Evolutionary conservation across 371 early-diverging fungal species (phyloP).

Genomic region (Mucor circinelloides): DNA sequence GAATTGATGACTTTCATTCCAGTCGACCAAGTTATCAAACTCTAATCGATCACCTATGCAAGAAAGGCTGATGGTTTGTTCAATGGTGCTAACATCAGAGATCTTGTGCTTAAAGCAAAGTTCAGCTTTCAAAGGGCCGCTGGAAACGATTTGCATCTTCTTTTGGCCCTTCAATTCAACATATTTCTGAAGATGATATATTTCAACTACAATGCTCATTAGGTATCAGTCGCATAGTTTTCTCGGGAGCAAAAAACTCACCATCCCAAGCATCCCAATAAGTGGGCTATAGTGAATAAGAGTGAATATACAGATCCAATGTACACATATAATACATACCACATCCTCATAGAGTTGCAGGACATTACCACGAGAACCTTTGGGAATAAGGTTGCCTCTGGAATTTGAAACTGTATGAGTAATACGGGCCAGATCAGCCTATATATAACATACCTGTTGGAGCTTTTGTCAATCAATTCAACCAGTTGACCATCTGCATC

Average conservation of each 20-base stretch:
- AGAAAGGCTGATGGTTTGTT: constrained; percentile 76
- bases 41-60: constrained; percentile 70
- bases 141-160: constrained; percentile 33
- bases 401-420: background rate
- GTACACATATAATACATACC: constrained; percentile 30
- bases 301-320: background rate
- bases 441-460: constrained; percentile 28
- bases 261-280: constrained; percentile 82
- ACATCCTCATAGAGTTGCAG: constrained; percentile 88
- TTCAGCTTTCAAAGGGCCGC: constrained; percentile 55
- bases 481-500: constrained; percentile 72
- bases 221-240: background rate
- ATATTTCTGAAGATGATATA: constrained; percentile 50
- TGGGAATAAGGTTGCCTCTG: constrained; percentile 74
- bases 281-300: constrained; percentile 48
- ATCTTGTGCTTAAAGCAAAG: constrained; percentile 68
- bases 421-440: background rate
- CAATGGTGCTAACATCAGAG: constrained; percentile 64
- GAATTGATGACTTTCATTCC: constrained; percentile 90
- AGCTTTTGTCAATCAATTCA: constrained; percentile 64
- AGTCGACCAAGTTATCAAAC: constrained; percentile 84
- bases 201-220: constrained; percentile 32
- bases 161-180: constrained; percentile 32
- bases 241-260: background rate
- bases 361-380: constrained; percentile 72